Conservation (phyloP, 2,329 filamentous ascomycete genomes). For the Epichloe bromicola region DNA sequence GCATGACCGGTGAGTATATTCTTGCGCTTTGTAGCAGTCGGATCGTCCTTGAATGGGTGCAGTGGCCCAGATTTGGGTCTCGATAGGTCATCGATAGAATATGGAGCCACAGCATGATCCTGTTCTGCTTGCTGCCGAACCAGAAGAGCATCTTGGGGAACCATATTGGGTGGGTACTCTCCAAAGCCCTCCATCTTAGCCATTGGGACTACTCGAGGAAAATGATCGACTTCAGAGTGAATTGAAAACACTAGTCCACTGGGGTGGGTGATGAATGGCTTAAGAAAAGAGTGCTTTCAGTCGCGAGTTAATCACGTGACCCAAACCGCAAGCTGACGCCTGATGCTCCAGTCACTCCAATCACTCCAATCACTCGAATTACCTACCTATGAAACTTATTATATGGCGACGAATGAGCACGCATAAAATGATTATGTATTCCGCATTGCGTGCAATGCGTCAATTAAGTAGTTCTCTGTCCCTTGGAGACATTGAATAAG, state of each 20-base stretch:
- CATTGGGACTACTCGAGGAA: neutral
- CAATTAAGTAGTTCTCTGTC: neutral
- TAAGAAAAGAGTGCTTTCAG: no score
- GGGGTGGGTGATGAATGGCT: no score
- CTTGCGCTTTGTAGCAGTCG: slow-evolving; percentile 55
- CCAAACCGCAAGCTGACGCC: no score
- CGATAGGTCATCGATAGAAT: slow-evolving; percentile 60
- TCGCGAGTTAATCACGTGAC: no score
- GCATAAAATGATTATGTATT: no score
- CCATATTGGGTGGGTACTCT: slow-evolving; percentile 55
- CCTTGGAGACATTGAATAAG: neutral
- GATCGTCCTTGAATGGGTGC: slow-evolving; percentile 61
- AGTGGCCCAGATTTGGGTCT: slow-evolving; percentile 53
- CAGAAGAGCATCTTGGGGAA: slow-evolving; percentile 49
- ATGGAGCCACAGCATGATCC: slow-evolving; percentile 48
- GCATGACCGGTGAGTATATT: slow-evolving; percentile 77
- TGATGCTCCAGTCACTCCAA: no score
- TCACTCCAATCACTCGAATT: no score
- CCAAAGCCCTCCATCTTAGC: slow-evolving; percentile 44
- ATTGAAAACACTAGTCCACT: neutral
- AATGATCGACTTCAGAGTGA: neutral
- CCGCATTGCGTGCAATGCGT: neutral
- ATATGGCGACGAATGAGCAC: no score
- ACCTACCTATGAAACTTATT: no score
- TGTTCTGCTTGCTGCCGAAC: slow-evolving; percentile 40